Percentiles rank a stretch among this genome's conserved stretches.
These are phyloP conservation scores for Omphalea diandra DNA, from an alignment of 441 rosid species.

Conservation along the genomic window DNA sequence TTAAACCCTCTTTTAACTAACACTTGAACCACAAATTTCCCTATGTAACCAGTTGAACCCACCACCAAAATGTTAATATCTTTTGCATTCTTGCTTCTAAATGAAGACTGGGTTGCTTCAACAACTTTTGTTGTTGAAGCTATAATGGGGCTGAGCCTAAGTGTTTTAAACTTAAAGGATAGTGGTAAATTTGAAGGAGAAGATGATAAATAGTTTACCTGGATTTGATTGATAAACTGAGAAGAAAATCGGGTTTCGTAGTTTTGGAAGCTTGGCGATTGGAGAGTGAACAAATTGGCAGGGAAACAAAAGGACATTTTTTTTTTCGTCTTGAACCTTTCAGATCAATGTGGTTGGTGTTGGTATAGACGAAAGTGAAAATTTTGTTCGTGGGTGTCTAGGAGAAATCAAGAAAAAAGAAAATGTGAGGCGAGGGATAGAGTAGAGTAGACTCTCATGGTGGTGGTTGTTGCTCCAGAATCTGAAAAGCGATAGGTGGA, in stretches of 20 bases:
- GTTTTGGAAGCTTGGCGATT: constrained; percentile 33
- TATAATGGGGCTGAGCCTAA: constrained; percentile 35
- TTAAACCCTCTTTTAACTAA: constrained; percentile 74
- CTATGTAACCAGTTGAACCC: constrained; percentile 93
- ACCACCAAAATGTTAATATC: constrained; percentile 70
- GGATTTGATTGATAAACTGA: constrained; percentile 47
- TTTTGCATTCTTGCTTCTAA: constrained; percentile 53
- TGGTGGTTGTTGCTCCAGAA: constrained; percentile 16
- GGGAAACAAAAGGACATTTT: constrained; percentile 60
- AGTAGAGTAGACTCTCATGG: constrained; percentile 19
- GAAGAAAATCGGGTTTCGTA: constrained; percentile 35
- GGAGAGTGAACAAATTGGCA: constrained; percentile 38
- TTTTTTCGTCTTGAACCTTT: neutral
- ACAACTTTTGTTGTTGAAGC: constrained; percentile 41
- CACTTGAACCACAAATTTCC: constrained; percentile 78
- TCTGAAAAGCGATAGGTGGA: constrained; percentile 16
- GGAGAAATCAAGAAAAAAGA: constrained; percentile 5
- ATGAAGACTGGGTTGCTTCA: constrained; percentile 39
- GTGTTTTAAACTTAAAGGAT: constrained; percentile 29
- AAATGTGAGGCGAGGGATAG: constrained; percentile 23
- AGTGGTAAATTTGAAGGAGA: constrained; percentile 21
- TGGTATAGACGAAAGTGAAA: neutral
- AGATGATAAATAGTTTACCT: constrained; percentile 43
- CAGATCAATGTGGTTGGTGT: neutral
- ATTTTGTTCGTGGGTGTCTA: neutral